phyloP scores from a whole-genome alignment of 495 filamentous ascomycete species.

The Podospora pseudopauciseta region DNA sequence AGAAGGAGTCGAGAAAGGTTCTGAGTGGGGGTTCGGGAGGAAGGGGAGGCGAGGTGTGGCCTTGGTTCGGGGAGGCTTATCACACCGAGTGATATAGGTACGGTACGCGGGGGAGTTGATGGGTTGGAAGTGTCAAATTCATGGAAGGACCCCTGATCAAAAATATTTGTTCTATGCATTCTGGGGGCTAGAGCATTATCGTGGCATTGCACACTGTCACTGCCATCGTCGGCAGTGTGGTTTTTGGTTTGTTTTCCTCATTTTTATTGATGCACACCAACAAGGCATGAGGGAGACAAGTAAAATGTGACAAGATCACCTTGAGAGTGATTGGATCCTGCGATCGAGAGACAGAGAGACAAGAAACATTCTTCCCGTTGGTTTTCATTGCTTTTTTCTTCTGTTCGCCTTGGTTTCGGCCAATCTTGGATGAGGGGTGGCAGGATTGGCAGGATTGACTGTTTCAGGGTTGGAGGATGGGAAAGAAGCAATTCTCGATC shows the following conservation, averaged over 20 bases:
- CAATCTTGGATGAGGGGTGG: neutral
- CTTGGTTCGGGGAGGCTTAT: neutral
- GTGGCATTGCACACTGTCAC: too few species aligned
- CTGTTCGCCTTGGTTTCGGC: neutral
- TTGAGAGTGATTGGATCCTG: neutral
- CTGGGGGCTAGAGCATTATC: too few species aligned
- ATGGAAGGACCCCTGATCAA: neutral
- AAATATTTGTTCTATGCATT: neutral
- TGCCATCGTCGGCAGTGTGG: neutral
- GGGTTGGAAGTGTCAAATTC: too few species aligned
- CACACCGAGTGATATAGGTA: neutral
- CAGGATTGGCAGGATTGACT: neutral
- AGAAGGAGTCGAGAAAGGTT: neutral
- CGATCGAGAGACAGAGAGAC: neutral
- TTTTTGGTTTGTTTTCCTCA: neutral
- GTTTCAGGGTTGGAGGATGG: neutral
- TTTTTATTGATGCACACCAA: neutral
- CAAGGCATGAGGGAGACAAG: neutral
- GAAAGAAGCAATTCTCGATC: neutral
- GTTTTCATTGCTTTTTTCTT: neutral
- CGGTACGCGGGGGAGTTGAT: neutral
- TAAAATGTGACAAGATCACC: neutral
- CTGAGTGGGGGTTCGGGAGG: neutral
- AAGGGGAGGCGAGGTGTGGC: neutral
- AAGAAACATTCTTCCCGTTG: neutral